Evolutionary conservation across 2,329 filamentous ascomycete species (phyloP).

Genomic region (Pyricularia sp.): DNA sequence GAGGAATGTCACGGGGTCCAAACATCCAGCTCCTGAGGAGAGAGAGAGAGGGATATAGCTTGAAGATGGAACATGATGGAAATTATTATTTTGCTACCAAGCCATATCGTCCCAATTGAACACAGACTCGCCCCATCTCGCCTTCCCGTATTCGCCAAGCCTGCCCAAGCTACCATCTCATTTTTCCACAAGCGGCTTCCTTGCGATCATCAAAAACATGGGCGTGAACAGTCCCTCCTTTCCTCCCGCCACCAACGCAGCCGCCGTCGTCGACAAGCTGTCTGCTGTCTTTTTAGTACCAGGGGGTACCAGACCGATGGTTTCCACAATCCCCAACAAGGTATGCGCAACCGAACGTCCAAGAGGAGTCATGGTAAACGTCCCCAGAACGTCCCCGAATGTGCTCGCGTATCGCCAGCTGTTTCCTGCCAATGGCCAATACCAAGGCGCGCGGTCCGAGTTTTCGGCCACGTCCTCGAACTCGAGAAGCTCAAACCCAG

Average conservation of each 20-base stretch:
- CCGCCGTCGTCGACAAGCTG: slow-evolving; percentile 61
- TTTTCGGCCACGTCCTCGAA: slow-evolving; percentile 77
- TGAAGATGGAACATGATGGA: too few relatives aligned
- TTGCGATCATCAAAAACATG: slow-evolving; percentile 94
- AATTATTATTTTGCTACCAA: too few relatives aligned
- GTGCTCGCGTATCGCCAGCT: slow-evolving; percentile 7
- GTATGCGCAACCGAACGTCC: slow-evolving; percentile 55
- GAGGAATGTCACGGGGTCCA: too few relatives aligned
- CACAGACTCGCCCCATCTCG: too few relatives aligned
- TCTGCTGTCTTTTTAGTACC: slow-evolving; percentile 71
- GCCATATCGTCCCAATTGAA: too few relatives aligned
- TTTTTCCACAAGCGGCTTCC: slow-evolving; percentile 53
- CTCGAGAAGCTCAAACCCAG: slow-evolving; percentile 75
- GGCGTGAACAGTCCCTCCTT: slow-evolving; percentile 91
- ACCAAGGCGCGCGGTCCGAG: slow-evolving; percentile 64
- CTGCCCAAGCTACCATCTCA: not conserved
- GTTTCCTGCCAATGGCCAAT: slow-evolving; percentile 45
- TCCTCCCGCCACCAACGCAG: slow-evolving; percentile 79
- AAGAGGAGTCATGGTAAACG: slow-evolving; percentile 57
- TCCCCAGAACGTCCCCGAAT: slow-evolving; percentile 8
- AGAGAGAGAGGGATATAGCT: too few relatives aligned
- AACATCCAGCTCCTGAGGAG: too few relatives aligned
- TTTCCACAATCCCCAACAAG: slow-evolving; percentile 57
- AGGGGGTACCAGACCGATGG: slow-evolving; percentile 50
- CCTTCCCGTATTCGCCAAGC: too few relatives aligned